These are phyloP conservation scores for Fusarium ambrosium DNA, from an alignment of 2,329 filamentous ascomycete species.

Conservation along the genomic window DNA sequence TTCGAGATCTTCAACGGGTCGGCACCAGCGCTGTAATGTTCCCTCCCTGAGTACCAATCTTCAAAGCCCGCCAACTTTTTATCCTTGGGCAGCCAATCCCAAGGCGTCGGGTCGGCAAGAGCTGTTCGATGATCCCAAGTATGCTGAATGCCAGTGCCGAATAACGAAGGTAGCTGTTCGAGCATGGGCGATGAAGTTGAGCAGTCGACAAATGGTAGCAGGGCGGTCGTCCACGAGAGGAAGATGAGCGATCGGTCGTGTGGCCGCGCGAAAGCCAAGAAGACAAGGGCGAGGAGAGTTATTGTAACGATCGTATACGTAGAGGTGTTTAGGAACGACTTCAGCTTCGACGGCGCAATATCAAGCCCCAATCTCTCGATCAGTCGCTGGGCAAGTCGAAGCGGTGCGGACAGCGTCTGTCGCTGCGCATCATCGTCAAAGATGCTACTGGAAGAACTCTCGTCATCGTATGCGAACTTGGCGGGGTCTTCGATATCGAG, in stretches of 20 bases:
- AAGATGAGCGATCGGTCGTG: constrained; percentile 50
- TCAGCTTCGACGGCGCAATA: not conserved
- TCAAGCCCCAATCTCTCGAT: not conserved
- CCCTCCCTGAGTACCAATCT: constrained; percentile 46
- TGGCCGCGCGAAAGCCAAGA: constrained; percentile 45
- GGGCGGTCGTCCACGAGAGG: constrained; percentile 52
- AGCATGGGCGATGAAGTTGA: constrained; percentile 46
- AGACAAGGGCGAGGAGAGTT: constrained; percentile 35
- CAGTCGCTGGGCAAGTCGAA: not conserved
- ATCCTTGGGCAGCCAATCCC: constrained; percentile 48
- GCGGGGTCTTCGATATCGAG: constrained; percentile 38
- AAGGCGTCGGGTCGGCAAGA: constrained; percentile 34
- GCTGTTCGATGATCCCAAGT: constrained; percentile 50
- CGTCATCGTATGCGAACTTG: constrained; percentile 4
- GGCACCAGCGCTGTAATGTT: constrained; percentile 53
- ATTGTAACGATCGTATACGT: not conserved
- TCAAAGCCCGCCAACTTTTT: constrained; percentile 39
- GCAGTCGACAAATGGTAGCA: constrained; percentile 53
- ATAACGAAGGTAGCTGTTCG: constrained; percentile 39
- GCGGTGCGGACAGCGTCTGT: not conserved
- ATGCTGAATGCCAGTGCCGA: constrained; percentile 38
- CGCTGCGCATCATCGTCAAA: not conserved
- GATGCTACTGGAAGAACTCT: not conserved
- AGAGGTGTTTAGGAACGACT: not conserved
- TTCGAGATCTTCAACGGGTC: constrained; percentile 59